These are phyloP conservation scores for Psidium friedrichsthalianum DNA, from an alignment of 345 rosid genomes.

Conservation along the genomic window DNA sequence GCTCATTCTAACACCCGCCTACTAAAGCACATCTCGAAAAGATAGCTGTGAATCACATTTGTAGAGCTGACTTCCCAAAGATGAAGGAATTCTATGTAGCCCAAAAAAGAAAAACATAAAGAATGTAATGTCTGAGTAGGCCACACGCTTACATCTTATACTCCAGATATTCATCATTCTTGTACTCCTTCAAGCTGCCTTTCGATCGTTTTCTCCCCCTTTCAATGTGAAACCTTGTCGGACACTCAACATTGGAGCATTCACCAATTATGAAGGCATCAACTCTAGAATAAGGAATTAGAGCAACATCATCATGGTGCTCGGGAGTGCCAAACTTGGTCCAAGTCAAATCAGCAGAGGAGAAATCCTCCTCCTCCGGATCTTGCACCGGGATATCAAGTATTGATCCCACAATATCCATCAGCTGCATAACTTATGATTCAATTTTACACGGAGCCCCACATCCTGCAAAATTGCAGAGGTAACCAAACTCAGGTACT, in stretches of 20 bases:
- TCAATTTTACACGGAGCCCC: not conserved
- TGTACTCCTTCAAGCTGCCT: constrained; percentile 68
- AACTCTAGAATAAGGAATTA: constrained; percentile 60
- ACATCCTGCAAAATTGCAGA: not conserved
- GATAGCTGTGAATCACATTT: not conserved
- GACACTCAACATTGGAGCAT: constrained; percentile 67
- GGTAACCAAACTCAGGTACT: not conserved
- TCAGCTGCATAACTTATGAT: not conserved
- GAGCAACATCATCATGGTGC: constrained; percentile 68
- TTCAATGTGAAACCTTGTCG: constrained; percentile 82
- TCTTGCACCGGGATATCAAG: constrained; percentile 55
- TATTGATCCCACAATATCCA: constrained; percentile 51
- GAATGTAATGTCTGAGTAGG: not conserved
- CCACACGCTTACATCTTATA: constrained; percentile 50
- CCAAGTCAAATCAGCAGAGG: constrained; percentile 66
- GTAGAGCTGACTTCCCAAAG: not conserved
- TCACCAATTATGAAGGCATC: constrained; percentile 79
- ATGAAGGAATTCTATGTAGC: not conserved
- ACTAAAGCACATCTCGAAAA: not conserved
- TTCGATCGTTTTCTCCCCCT: constrained; percentile 62
- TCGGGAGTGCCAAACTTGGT: constrained; percentile 66
- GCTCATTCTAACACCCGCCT: not conserved
- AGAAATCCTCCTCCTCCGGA: constrained; percentile 66
- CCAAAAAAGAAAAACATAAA: not conserved
- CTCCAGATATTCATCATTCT: constrained; percentile 71